Percentiles rank a stretch among this genome's conserved stretches.
These are phyloP conservation scores for Eucalyptus microcorys DNA, from an alignment of 345 rosid genomes.

Conservation along the genomic window DNA sequence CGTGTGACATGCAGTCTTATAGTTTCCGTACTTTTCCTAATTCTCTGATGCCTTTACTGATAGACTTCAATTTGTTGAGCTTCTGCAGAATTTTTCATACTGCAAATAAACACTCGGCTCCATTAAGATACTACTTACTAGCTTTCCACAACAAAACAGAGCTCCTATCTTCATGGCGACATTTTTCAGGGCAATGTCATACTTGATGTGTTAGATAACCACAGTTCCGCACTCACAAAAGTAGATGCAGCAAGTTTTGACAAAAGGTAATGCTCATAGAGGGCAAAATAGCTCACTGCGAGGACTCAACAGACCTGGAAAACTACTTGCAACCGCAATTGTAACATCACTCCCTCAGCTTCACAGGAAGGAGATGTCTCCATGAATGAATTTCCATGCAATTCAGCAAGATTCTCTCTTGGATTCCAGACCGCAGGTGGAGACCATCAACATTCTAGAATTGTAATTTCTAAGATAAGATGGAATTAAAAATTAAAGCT, in stretches of 20 bases:
- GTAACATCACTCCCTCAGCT: slow-evolving; percentile 45
- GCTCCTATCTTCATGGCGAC: not conserved
- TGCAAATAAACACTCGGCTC: not conserved
- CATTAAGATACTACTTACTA: not conserved
- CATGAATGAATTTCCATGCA: slow-evolving; percentile 93
- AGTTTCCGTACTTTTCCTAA: not conserved
- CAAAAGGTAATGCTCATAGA: not conserved
- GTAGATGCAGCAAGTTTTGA: not conserved
- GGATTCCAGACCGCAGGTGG: slow-evolving; percentile 96
- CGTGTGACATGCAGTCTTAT: not conserved
- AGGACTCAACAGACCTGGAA: not conserved
- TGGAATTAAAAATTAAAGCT: not conserved
- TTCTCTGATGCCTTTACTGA: not conserved
- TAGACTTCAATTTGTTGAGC: not conserved
- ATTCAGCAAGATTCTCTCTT: slow-evolving; percentile 84
- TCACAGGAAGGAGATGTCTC: slow-evolving; percentile 82
- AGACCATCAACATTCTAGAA: slow-evolving; percentile 85
- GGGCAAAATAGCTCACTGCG: not conserved
- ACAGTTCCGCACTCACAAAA: not conserved
- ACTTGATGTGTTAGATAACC: not conserved
- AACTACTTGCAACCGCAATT: not conserved
- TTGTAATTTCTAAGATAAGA: not conserved
- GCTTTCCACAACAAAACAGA: not conserved
- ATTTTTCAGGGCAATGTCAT: not conserved
- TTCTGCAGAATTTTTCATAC: not conserved